phyloP scores from a whole-genome alignment of 2,329 filamentous ascomycete genomes.

The Helminthosporium solani region DNA sequence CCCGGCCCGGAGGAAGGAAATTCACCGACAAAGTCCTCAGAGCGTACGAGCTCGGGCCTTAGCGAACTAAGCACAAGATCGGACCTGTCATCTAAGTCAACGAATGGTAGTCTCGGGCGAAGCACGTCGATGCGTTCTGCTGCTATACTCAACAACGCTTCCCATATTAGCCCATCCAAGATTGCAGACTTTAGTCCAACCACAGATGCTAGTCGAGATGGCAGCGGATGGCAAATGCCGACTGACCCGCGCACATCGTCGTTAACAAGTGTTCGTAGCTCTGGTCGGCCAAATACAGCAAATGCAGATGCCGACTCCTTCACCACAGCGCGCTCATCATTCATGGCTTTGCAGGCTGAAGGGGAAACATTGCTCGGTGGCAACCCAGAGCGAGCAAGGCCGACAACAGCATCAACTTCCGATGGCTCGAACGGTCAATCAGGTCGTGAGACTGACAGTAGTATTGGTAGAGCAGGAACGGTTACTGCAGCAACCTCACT shows the following conservation, averaged over 20 bases:
- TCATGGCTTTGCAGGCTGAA: conserved; percentile 53
- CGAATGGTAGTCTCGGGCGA: conserved; percentile 44
- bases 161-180: conserved; percentile 33
- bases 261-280: conserved; percentile 41
- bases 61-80: conserved; percentile 54
- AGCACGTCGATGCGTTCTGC: conserved; percentile 49
- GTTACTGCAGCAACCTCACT: conserved; percentile 29
- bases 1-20: conserved; percentile 35
- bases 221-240: conserved; percentile 21
- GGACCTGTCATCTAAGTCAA: conserved; percentile 46
- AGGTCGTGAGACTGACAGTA: conserved; percentile 24
- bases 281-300: conserved; percentile 23
- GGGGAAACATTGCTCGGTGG: conserved; percentile 54
- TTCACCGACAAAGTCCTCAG: conserved; percentile 53
- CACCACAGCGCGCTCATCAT: conserved; percentile 52
- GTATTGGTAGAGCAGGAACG: conserved; percentile 24
- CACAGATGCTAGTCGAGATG: conserved; percentile 17
- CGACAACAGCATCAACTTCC: conserved; percentile 33
- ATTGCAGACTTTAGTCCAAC: conserved; percentile 37
- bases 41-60: conserved; percentile 58
- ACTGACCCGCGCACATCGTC: conserved; percentile 29
- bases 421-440: conserved; percentile 26
- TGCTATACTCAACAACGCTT: conserved; percentile 37
- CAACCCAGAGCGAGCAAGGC: conserved; percentile 34
- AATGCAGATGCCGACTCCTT: conserved; percentile 51